Evolutionary conservation across 2,329 filamentous ascomycete genomes (phyloP).

Genomic region (Cordyceps javanica): DNA sequence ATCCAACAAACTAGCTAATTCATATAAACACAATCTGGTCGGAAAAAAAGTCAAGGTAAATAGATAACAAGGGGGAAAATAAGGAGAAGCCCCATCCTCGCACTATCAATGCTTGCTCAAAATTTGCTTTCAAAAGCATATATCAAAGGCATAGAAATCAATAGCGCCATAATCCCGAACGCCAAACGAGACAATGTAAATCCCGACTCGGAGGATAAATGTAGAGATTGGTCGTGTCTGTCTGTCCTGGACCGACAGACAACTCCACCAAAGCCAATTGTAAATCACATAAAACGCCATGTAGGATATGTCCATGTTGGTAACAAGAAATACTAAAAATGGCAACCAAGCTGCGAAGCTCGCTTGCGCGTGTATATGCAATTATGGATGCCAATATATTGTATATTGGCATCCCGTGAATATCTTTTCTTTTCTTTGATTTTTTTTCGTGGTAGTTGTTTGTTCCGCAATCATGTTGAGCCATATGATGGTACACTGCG

Average conservation of each 20-base stretch:
- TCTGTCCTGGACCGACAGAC: not conserved
- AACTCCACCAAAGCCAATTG: not conserved
- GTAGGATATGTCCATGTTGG: not conserved
- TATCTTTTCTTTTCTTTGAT: not conserved
- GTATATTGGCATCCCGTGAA: not conserved
- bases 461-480: constrained; percentile 23
- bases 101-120: not conserved
- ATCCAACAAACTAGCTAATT: constrained; percentile 3
- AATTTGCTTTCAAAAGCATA: not conserved
- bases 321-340: not conserved
- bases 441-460: not conserved
- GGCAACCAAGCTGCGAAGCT: constrained; percentile 5
- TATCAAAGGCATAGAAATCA: not conserved
- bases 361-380: constrained; percentile 6
- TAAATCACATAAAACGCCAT: not conserved
- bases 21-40: constrained; percentile 1
- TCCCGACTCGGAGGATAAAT: not conserved
- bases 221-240: not conserved
- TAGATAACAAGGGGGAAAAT: not conserved
- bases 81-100: not conserved
- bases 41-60: not conserved
- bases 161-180: not conserved
- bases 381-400: not conserved
- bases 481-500: constrained; percentile 46
- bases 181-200: constrained; percentile 1